Evolutionary conservation across 2,329 filamentous ascomycete genomes (phyloP).

Genomic region (Pyricularia grisea): DNA sequence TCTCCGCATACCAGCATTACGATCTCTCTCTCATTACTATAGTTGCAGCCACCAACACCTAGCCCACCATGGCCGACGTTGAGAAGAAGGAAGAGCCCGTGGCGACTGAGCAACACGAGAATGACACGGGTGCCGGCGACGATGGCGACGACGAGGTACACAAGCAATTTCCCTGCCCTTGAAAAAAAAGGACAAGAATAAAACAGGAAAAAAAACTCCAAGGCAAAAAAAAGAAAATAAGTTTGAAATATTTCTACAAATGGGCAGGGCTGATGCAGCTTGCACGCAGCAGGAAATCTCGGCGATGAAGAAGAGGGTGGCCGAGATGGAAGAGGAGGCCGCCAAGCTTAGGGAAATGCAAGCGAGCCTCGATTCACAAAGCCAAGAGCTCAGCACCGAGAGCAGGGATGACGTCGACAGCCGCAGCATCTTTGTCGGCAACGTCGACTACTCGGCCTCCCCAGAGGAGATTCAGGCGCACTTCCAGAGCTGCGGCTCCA

Average conservation of each 20-base stretch:
- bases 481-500: constrained; percentile 93
- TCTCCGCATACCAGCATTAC: background rate
- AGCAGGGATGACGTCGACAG: constrained; percentile 94
- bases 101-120: constrained; percentile 1
- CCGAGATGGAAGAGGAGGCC: constrained; percentile 85
- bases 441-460: constrained; percentile 94
- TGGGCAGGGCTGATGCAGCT: constrained; percentile 1
- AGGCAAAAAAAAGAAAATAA: background rate
- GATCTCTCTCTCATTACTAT: background rate
- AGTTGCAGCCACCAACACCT: background rate
- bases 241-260: background rate
- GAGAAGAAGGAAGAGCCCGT: constrained; percentile 1
- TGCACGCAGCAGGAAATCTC: constrained; percentile 63
- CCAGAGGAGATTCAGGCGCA: constrained; percentile 98
- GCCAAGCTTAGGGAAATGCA: constrained; percentile 84
- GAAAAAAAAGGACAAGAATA: background rate
- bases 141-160: constrained; percentile 5
- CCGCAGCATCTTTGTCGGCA: constrained; percentile 95
- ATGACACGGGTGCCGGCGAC: constrained; percentile 2
- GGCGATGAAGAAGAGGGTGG: constrained; percentile 78
- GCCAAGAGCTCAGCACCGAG: constrained; percentile 65
- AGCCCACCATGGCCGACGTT: constrained; percentile 1
- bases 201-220: background rate
- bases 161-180: background rate
- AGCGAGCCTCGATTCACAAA: constrained; percentile 73